Evolutionary conservation across 345 rosid species (phyloP).

Genomic region (Populus davidiana): DNA sequence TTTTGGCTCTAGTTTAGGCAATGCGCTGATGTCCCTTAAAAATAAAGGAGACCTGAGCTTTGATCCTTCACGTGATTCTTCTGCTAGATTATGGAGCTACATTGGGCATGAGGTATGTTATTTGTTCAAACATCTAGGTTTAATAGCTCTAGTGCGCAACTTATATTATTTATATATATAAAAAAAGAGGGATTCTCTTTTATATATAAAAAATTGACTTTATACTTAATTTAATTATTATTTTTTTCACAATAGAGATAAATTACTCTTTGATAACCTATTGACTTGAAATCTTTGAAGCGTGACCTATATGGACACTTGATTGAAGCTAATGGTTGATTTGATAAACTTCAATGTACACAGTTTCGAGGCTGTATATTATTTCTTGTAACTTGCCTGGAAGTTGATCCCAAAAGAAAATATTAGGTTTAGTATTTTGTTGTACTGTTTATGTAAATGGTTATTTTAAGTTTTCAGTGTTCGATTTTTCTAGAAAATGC

Average conservation of each 20-base stretch:
- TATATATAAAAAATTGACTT: background rate
- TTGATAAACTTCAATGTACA: no score
- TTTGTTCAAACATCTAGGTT: constrained; percentile 7
- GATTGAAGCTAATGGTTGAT: no score
- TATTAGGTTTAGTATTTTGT: no score
- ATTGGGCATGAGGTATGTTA: constrained; percentile 75
- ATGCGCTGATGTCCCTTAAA: constrained; percentile 50
- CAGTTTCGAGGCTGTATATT: no score
- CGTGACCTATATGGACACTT: no score
- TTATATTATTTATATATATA: no score
- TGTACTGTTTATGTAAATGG: background rate
- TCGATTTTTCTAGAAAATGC: constrained; percentile 51
- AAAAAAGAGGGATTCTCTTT: no score
- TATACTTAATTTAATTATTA: background rate
- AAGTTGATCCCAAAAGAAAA: no score
- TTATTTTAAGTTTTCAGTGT: background rate
- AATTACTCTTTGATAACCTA: no score
- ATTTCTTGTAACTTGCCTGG: no score
- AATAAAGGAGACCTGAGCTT: constrained; percentile 54
- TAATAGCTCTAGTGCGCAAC: background rate
- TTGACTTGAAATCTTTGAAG: no score
- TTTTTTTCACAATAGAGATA: background rate
- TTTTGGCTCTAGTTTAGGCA: constrained; percentile 62
- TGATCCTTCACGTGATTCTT: constrained; percentile 50
- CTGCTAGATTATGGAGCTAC: constrained; percentile 68